Base-by-base conservation (phyloP, 805 yeast species). In the Candida lessepsii region DNA sequence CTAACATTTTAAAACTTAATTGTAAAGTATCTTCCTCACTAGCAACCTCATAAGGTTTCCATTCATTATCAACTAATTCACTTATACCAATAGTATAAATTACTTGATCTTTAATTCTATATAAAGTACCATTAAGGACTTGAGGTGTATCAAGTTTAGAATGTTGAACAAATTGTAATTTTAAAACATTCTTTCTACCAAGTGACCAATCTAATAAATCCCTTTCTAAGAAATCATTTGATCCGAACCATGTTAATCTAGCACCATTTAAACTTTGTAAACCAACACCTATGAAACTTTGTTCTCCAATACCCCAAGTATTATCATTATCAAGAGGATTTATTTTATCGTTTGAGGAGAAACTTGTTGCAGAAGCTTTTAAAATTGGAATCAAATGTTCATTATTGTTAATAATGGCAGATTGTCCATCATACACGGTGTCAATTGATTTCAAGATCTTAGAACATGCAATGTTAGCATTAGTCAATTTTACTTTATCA, bases 1-100 rank as follows among this genome's bases (percentile, higher is more conserved):
- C 98, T 48, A 93, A 76, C 91, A 93, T 83, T 54, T 76, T 79
- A 61, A 89, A 80, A 54, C 88, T 90, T 41, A 93, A 69, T 66
- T 93, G 99, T 41, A 86, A 59, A 45, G 83, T 85, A 37, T 76
- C 73, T 28, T 69, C 70, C 5, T 56, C 61, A 23, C 48, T 38
- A 14, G 44, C 36, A 14, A 65, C 60, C 20, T 50, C 54, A 57
- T 61, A 88, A 21, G 96, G 95, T 10, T 58, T 69, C 96, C 96
- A 93, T 39, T 63, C 49, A 27, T 76, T 79, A 34, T 67, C 52
- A 16, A 51, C 47, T 57, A 67, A 67, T 48, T 68, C 68, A 21
- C 78, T 67, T 1, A 78, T 59, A 10, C 77, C 80, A 30, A 75
- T 60, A 24, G 73, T 68, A 51, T 73, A 90, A 30, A 65, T 61